Percentiles rank a stretch among this genome's conserved stretches.
phyloP scores from a whole-genome alignment of 129 eudicot genomes.

The Tagetes erecta region DNA sequence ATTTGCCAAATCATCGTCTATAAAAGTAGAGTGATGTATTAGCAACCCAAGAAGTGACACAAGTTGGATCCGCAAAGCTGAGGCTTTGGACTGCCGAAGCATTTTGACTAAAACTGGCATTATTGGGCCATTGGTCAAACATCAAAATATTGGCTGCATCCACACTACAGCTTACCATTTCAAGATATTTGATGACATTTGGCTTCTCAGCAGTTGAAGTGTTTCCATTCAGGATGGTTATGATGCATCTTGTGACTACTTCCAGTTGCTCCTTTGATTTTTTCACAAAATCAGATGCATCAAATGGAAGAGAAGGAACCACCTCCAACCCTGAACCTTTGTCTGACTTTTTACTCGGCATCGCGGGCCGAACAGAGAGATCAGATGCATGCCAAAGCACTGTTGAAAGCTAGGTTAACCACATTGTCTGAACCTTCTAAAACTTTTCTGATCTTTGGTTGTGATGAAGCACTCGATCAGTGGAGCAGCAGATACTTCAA shows the following conservation, averaged over 20 bases:
- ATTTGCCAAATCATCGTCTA: conserved; percentile 76
- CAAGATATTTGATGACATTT: conserved; percentile 78
- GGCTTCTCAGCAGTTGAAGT: conserved; percentile 76
- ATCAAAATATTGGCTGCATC: conserved; percentile 94
- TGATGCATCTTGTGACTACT: conserved; percentile 47
- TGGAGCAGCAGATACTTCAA: conserved; percentile 61
- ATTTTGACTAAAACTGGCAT: conserved; percentile 84
- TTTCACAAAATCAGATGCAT: conserved; percentile 72
- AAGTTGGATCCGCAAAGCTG: conserved; percentile 79
- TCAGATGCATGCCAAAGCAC: conserved; percentile 98
- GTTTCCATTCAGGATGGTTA: conserved; percentile 63
- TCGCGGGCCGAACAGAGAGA: conserved; percentile 96
- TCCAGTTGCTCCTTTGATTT: conserved; percentile 71
- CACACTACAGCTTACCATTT: conserved; percentile 73
- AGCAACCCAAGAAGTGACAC: conserved; percentile 84
- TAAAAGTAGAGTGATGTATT: conserved; percentile 85
- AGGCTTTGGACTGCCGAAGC: conserved; percentile 85
- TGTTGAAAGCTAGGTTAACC: conserved; percentile 44
- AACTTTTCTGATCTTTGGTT: conserved; percentile 44
- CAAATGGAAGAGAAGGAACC: conserved; percentile 75
- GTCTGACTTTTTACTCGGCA: conserved; percentile 92
- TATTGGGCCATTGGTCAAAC: conserved; percentile 80
- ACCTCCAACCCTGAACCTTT: conserved; percentile 60
- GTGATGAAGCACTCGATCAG: conserved; percentile 64
- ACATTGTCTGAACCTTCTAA: conserved; percentile 45